Evolutionary conservation across 2,329 filamentous ascomycete genomes (phyloP).

Genomic region (Cadophora gregata): DNA sequence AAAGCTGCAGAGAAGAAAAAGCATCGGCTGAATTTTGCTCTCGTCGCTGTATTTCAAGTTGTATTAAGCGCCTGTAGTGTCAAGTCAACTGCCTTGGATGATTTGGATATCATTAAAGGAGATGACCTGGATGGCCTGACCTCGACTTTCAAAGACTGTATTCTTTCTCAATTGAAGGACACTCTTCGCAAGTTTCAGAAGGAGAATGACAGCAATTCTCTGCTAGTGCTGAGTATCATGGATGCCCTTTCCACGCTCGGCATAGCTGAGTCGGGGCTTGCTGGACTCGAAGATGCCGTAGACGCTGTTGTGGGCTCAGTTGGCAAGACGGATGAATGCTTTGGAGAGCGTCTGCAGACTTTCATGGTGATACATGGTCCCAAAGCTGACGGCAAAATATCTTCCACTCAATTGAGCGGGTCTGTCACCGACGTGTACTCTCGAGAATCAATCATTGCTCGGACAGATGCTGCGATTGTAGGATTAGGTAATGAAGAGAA

Average conservation of each 20-base stretch:
- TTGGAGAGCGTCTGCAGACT: conserved; percentile 31
- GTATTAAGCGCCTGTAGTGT: conserved; percentile 30
- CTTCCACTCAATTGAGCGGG: conserved; percentile 14
- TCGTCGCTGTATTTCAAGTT: conserved; percentile 36
- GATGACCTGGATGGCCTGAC: conserved; percentile 29
- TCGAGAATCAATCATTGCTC: conserved; percentile 34
- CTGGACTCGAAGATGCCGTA: conserved; percentile 26
- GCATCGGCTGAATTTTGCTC: conserved; percentile 32
- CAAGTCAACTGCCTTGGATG: conserved; percentile 31
- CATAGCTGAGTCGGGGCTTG: conserved; percentile 29
- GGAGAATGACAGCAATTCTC: conserved; percentile 20
- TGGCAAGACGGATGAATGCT: conserved; percentile 23
- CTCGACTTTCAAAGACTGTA: conserved; percentile 30
- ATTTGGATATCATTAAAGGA: conserved; percentile 33
- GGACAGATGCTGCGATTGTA: conserved; percentile 23
- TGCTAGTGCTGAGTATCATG: conserved; percentile 36
- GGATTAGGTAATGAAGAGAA: conserved; percentile 34
- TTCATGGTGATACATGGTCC: conserved; percentile 34
- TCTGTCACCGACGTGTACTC: conserved; percentile 34
- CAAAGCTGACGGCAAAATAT: conserved; percentile 9
- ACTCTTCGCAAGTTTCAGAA: conserved; percentile 30
- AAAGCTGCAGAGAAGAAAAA: conserved; percentile 34
- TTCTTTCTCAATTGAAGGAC: conserved; percentile 34
- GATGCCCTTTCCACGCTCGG: conserved; percentile 35
- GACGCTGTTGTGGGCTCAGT: conserved; percentile 23